A percentile compares a stretch with the other conserved stretches of the same genome.
Evolutionary conservation across 345 rosid genomes (phyloP).

Genomic region (Abelmoschus esculentus): DNA sequence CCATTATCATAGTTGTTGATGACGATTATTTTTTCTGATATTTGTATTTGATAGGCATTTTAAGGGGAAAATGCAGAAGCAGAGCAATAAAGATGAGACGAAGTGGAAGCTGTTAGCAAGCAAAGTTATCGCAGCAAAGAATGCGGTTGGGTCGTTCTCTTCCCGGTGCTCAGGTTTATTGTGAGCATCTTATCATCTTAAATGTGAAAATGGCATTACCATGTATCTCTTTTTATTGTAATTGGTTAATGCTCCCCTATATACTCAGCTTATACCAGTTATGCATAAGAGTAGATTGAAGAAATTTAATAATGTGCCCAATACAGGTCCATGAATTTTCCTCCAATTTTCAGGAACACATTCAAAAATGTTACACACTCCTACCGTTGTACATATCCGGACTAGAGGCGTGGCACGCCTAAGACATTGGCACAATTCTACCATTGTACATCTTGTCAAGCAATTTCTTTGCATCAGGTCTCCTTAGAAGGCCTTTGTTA

Average conservation of each 20-base stretch:
- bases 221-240: slow-evolving; percentile 1
- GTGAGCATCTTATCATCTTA: slow-evolving; percentile 5
- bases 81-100: slow-evolving; percentile 62
- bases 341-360: too few species aligned
- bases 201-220: slow-evolving; percentile 6
- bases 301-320: too few species aligned
- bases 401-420: background rate
- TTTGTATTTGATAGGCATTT: slow-evolving; percentile 39
- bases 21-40: background rate
- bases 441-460: slow-evolving; percentile 95
- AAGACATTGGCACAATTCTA: slow-evolving; percentile 65
- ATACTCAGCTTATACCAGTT: too few species aligned
- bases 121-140: slow-evolving; percentile 58
- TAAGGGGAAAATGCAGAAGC: slow-evolving; percentile 57
- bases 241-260: slow-evolving; percentile 5
- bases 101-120: slow-evolving; percentile 64
- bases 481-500: slow-evolving; percentile 85
- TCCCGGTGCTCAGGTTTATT: slow-evolving; percentile 25
- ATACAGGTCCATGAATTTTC: too few species aligned
- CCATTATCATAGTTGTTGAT: background rate
- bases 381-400: too few species aligned
- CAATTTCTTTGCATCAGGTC: slow-evolving; percentile 74
- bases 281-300: too few species aligned
- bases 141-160: slow-evolving; percentile 43
- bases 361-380: too few species aligned